Evolutionary conservation across 129 eudicot genomes (phyloP).

Genomic region (Flaveria ramosissima): DNA sequence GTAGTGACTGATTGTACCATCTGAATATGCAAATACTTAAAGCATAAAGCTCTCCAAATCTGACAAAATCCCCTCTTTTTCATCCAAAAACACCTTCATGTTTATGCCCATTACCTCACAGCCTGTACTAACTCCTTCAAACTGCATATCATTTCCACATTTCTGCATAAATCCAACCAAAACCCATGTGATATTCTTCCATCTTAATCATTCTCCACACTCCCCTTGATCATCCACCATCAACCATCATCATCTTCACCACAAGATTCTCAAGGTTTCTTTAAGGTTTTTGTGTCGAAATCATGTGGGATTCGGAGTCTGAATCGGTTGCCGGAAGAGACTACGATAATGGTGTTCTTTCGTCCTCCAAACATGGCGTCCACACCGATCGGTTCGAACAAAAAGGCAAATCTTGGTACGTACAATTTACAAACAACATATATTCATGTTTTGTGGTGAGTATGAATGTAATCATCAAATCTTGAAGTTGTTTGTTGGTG

Average conservation of each 20-base stretch:
- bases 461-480: too few relatives aligned
- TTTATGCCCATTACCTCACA: conserved; percentile 43
- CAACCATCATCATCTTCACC: conserved; percentile 23
- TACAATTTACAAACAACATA: not conserved
- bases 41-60: conserved; percentile 32
- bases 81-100: conserved; percentile 36
- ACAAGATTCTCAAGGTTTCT: not conserved
- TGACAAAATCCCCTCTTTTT: conserved; percentile 35
- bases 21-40: conserved; percentile 8
- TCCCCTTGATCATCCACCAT: not conserved
- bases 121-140: conserved; percentile 30
- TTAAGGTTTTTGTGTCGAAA: conserved; percentile 2
- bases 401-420: conserved; percentile 94
- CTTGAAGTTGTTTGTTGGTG: too few relatives aligned
- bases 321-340: conserved; percentile 28
- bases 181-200: conserved; percentile 31
- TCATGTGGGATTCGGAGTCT: conserved; percentile 38
- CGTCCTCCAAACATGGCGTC: conserved; percentile 58
- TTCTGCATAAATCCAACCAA: conserved; percentile 38
- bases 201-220: conserved; percentile 31
- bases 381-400: conserved; percentile 86
- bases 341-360: conserved; percentile 45
- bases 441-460: too few relatives aligned
- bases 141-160: conserved; percentile 32
- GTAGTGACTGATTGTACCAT: conserved; percentile 3